Base-by-base conservation (phyloP, 2,329 filamentous ascomycete genomes). In the Ilyonectria destructans region DNA sequence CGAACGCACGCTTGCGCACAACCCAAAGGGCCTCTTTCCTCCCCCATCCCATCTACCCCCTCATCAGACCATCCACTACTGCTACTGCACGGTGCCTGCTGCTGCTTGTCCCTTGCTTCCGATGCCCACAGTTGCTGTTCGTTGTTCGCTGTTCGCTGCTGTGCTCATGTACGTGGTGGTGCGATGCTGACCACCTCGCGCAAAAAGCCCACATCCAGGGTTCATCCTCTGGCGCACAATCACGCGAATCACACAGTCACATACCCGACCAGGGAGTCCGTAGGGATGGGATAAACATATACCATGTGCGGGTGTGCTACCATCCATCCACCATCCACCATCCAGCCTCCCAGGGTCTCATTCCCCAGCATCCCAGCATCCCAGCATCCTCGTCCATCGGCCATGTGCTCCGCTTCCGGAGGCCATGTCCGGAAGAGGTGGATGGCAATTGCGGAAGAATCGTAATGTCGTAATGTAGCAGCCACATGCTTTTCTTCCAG, bases 91-190 rank as follows among this genome's bases (percentile, higher is more conserved):
- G 13, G 29, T 45, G 29, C 52, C 31, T 59, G 33, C 46, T 59
- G 33, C 46, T 54, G 33, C 46, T 54, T 64, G 62, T 64, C 43
- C 60, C 60, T 57, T 57, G 60, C 52, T 56, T 33, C 45, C 23
- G 35, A 23, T 54, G 35, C 37, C 26, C 26, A 6, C 26, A 26
- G 26, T 5, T 26, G 26, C 26, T 26, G 26, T 23, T 23, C 21
- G 4, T 23, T 23, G 21, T 23, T 52, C 37, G 49, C 48, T 46
- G 49, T 57, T 33, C 52, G 57, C 43, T 63, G 31, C 57, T 45
- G 52, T 69, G 69, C 37, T 66, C 69, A n/a, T 63, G 64, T 40
- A n/a, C 65, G 64, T 40, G 68, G 29, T 74, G 70, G 62, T 35
- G 33, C 60, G 43, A 74, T 67, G 69, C 72, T 65, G 65, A 58